These are phyloP conservation scores for Artomyces pyxidatus DNA, from an alignment of 768 basidiomycete species.

Conservation along the genomic window DNA sequence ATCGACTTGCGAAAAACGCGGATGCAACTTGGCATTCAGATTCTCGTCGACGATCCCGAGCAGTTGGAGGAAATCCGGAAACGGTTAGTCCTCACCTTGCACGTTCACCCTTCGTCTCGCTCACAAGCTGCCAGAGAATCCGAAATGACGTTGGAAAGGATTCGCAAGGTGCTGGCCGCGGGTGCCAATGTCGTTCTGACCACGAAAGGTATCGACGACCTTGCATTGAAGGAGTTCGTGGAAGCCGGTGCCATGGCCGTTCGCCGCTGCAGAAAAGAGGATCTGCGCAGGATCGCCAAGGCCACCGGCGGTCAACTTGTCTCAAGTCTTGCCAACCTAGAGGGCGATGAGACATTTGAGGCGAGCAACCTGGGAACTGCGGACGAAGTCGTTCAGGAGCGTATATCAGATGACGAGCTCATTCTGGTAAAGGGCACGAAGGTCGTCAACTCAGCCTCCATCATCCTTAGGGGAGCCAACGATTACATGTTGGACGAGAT, in stretches of 20 bases:
- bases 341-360: conserved; percentile 97
- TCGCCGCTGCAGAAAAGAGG: conserved; percentile 94
- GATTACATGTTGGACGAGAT: conserved; percentile 99
- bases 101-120: not conserved
- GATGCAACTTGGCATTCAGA: conserved; percentile 97
- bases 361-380: conserved; percentile 83
- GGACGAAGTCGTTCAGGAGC: conserved; percentile 94
- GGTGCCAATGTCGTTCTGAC: conserved; percentile 97
- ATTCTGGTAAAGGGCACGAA: conserved; percentile 98
- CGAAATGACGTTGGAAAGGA: conserved; percentile 92
- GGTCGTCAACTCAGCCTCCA: conserved; percentile 86
- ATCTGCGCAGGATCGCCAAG: conserved; percentile 92
- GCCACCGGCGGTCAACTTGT: conserved; percentile 94
- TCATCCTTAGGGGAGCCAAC: conserved; percentile 93
- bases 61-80: conserved; percentile 95
- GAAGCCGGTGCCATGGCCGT: conserved; percentile 99
- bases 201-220: conserved; percentile 97
- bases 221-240: conserved; percentile 97
- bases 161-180: conserved; percentile 90
- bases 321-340: conserved; percentile 89
- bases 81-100: conserved; percentile 41
- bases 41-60: conserved; percentile 92
- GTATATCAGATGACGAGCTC: conserved; percentile 97
- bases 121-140: conserved; percentile 56
- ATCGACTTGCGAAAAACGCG: conserved; percentile 95